Evolutionary conservation across 225 moss, liverwort and hornwort genomes (phyloP), one percentile per base, ranked within the genome.

Genomic region (Pseudoscleropodium purum): DNA sequence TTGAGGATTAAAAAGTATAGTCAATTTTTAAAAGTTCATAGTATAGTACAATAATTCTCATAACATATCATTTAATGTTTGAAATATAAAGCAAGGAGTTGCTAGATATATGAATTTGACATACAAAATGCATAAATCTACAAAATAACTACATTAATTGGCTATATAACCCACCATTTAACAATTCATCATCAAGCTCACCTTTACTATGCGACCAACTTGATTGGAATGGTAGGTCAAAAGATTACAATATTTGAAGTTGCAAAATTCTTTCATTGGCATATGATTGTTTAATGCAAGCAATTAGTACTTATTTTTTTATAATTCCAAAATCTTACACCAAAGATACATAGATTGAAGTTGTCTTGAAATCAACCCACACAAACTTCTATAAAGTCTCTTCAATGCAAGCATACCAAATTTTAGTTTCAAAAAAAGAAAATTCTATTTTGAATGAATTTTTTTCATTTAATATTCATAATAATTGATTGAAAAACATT

Each of bases 161-260:
- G 45, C 2, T 43, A 9, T 14, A 12, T 15, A 7, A 8, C 8
- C 15, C 4, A 1, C 16, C 15, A 73, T 73, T 27, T 30, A 18
- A 31, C 11, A 47, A 75, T 47, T 11, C 11, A 47, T 11, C 11
- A 47, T 18, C 0, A 11, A 0, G 7, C 26, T 41, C 3, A 3
- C 26, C 8, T 3, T 72, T 2, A 41, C 1, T 16, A 10, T 9
- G 17, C 41, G 43, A 47, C 11, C 10, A 30, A 41, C 27, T 5
- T 29, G 0, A 29, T 29, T 43, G 4, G 16, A 73, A 27, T 13
- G 0, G 10, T 43, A 29, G 17, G 6, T 30, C 29, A 45, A 74
- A 45, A 45, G 5, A 45, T 45, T 74, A 45, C 0, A 17, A 0
- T 45, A 30, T 29, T 41, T 73, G 10, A 17, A 27, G 25, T 30